Evolutionary conservation across 805 yeast species (phyloP), one percentile per base, ranked within the genome.

Genomic region (Teunomyces lycoperdinae): DNA sequence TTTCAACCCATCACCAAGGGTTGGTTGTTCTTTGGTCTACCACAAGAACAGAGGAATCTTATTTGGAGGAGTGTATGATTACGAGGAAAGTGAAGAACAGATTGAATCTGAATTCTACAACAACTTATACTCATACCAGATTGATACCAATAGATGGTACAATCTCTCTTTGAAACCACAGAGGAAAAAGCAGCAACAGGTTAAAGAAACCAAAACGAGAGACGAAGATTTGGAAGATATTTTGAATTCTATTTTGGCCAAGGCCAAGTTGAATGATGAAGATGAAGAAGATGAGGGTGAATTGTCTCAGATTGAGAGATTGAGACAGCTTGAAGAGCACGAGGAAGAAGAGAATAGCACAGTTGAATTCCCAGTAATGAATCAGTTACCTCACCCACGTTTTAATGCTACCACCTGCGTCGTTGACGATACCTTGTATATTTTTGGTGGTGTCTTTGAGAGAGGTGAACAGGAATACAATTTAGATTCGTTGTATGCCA

Each of bases 51-150:
- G 97, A 71, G 97, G 97, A 49, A 78, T 92, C 8, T 59, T 91
- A 61, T 94, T 92, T 70, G 98, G 98, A 33, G 98, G 98, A 58
- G 99, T 94, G 10, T 91, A 80, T 59, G 98, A 92, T 66, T 87
- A 79, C 51, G 96, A 91, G 57, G 99, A 92, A 67, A 92, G 96
- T 10, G 98, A 92, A 64, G 98, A 94, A 67, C 80, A 87, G 46
- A 70, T 92, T 51, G 92, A 87, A 41, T 89, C 96, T 1, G 81
- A 80, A 42, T 92, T 91, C 64, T 92, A 79, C 69, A 90, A 91
- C 63, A 83, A 84, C 50, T 66, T 92, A 43, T 82, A 81, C 58
- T 85, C 95, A 1, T 92, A 88, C 63, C 96, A 90, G 53, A 74
- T 85, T 13, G 97, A 89, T 57, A 75, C 83, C 13, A 92, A 92